Percentiles rank a stretch among this genome's conserved stretches.
phyloP scores from a whole-genome alignment of 768 basidiomycete genomes.

The Imleria badia region DNA sequence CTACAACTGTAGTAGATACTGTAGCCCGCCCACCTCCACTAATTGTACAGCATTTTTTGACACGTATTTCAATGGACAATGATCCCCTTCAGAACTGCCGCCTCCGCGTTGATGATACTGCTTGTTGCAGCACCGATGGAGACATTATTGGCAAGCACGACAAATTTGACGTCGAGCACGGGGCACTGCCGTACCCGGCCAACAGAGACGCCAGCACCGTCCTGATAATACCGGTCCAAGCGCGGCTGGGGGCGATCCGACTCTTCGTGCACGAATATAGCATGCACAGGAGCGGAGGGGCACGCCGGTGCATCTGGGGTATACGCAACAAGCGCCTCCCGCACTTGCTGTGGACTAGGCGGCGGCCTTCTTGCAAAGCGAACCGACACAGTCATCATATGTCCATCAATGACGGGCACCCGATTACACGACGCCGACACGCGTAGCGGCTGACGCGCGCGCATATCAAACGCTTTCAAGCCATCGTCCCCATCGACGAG shows the following conservation, averaged over 20 bases:
- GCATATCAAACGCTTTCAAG: slow-evolving; percentile 77
- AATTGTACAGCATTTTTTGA: slow-evolving; percentile 5
- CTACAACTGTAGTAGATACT: slow-evolving; percentile 17
- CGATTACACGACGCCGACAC: slow-evolving; percentile 93
- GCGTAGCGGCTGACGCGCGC: slow-evolving; percentile 73
- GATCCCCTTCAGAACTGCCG: slow-evolving; percentile 80
- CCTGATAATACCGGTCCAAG: slow-evolving; percentile 85
- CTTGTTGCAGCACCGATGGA: slow-evolving; percentile 95
- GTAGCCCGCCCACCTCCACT: neutral
- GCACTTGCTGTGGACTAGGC: slow-evolving; percentile 84
- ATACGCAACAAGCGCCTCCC: slow-evolving; percentile 73
- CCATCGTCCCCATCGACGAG: slow-evolving; percentile 57
- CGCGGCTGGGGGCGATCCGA: slow-evolving; percentile 92
- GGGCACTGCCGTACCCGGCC: slow-evolving; percentile 88
- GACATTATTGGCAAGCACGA: slow-evolving; percentile 91
- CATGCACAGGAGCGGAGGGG: slow-evolving; percentile 81
- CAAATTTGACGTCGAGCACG: slow-evolving; percentile 95
- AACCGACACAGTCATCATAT: slow-evolving; percentile 87
- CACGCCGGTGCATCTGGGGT: slow-evolving; percentile 76
- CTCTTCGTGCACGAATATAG: slow-evolving; percentile 91
- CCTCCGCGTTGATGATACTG: slow-evolving; percentile 94
- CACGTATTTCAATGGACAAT: slow-evolving; percentile 28
- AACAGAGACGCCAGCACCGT: slow-evolving; percentile 88
- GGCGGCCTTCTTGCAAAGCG: slow-evolving; percentile 78
- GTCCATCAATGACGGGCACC: slow-evolving; percentile 94